These are phyloP conservation scores for Rhodotorula kratochvilovae DNA, from an alignment of 768 basidiomycete genomes.

Conservation along the genomic window DNA sequence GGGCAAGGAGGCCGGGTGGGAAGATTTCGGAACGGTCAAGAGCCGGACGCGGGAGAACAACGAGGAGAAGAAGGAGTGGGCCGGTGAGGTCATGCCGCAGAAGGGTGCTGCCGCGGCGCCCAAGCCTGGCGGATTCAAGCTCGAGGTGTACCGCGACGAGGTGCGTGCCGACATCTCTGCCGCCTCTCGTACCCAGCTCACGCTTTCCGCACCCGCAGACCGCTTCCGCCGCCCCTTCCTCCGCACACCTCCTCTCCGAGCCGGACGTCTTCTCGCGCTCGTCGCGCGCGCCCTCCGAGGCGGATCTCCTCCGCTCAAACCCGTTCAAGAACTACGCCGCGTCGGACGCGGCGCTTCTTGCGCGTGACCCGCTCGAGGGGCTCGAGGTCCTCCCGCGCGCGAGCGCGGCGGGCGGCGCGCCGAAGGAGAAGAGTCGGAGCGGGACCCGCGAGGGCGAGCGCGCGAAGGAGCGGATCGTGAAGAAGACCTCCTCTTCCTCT, in stretches of 20 bases:
- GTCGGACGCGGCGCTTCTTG: slow-evolving; percentile 39
- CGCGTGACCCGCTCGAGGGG: slow-evolving; percentile 24
- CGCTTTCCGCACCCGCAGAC: slow-evolving; percentile 1
- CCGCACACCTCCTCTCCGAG: not conserved
- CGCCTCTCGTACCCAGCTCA: not conserved
- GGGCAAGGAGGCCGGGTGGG: slow-evolving; percentile 47
- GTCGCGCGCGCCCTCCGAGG: slow-evolving; percentile 45
- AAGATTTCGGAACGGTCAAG: slow-evolving; percentile 51
- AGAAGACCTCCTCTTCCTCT: not conserved
- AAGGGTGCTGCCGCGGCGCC: slow-evolving; percentile 42
- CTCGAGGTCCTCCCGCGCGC: slow-evolving; percentile 36
- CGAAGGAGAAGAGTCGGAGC: not conserved
- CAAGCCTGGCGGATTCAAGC: slow-evolving; percentile 48
- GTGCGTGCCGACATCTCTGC: slow-evolving; percentile 34
- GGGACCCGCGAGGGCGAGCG: not conserved
- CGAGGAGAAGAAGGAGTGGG: slow-evolving; percentile 49
- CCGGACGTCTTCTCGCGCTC: slow-evolving; percentile 35
- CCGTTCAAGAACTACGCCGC: slow-evolving; percentile 49
- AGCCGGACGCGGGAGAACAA: slow-evolving; percentile 51
- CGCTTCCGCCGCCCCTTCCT: slow-evolving; percentile 2
- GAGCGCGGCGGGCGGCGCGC: slow-evolving; percentile 23
- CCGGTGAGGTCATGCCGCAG: slow-evolving; percentile 49
- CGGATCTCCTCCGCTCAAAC: slow-evolving; percentile 50
- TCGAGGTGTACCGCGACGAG: slow-evolving; percentile 52
- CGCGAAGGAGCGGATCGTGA: not conserved